A percentile compares a stretch with the other conserved stretches of the same genome.
Conservation (phyloP, 768 basidiomycete genomes). For the Auricularia auricula-judae region DNA sequence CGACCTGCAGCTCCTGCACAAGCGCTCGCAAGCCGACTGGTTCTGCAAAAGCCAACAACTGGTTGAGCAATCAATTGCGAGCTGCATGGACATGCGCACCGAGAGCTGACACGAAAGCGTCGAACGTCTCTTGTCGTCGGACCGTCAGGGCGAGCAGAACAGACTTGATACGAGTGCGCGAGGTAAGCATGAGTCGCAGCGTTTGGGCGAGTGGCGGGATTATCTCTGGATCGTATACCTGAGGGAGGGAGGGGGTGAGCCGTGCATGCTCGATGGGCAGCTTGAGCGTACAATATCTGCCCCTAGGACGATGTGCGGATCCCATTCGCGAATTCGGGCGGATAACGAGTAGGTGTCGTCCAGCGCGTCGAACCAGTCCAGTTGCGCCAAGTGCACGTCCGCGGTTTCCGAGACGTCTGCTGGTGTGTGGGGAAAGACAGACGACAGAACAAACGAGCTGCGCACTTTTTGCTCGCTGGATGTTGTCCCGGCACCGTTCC, state of each 20-base stretch:
- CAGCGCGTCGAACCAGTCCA: too few relatives aligned
- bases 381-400: too few relatives aligned
- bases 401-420: neutral
- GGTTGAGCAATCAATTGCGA: neutral
- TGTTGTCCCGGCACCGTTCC: conserved; percentile 5
- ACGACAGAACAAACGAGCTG: neutral
- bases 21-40: neutral
- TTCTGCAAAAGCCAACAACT: neutral
- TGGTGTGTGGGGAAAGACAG: neutral
- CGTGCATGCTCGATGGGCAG: neutral
- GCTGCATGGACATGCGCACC: neutral
- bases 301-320: neutral
- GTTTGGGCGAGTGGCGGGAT: neutral
- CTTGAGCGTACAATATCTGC: neutral
- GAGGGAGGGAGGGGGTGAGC: neutral
- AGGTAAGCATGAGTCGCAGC: neutral
- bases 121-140: neutral
- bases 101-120: neutral
- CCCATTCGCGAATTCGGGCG: neutral
- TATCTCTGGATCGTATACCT: neutral
- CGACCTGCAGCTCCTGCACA: neutral
- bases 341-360: too few relatives aligned
- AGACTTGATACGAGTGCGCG: neutral
- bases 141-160: neutral
- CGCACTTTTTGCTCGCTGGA: neutral